These are phyloP conservation scores for Nitzschia inconspicua DNA, from an alignment of 108 stramenopile species.

Conservation along the genomic window DNA sequence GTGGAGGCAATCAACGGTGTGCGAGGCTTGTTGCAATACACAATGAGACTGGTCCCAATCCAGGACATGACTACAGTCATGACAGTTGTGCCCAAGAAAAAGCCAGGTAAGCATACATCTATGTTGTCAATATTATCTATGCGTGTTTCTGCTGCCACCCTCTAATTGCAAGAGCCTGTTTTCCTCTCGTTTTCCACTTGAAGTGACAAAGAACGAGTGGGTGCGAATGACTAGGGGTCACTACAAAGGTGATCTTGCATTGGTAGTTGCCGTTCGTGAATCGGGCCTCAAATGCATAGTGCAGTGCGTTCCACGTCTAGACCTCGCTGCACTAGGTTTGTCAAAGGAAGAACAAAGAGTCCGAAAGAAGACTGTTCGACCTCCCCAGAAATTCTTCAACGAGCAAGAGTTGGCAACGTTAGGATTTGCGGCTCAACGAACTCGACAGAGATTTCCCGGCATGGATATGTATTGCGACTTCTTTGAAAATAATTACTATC, in stretches of 20 bases:
- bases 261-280: conserved; percentile 86
- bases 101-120: conserved; percentile 61
- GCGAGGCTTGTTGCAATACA: conserved; percentile 76
- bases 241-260: conserved; percentile 96
- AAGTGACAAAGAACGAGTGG: conserved; percentile 92
- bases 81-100: conserved; percentile 83
- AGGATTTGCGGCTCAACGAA: conserved; percentile 48
- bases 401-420: conserved; percentile 72
- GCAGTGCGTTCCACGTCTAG: conserved; percentile 92
- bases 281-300: conserved; percentile 90
- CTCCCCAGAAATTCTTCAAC: conserved; percentile 94
- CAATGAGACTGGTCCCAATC: conserved; percentile 87
- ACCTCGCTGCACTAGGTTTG: conserved; percentile 68
- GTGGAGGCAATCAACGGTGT: conserved; percentile 90
- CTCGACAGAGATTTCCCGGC: conserved; percentile 73
- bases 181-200: background rate
- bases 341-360: conserved; percentile 79
- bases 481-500: conserved; percentile 88
- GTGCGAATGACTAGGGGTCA: conserved; percentile 91
- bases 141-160: background rate
- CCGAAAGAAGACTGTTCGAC: conserved; percentile 73
- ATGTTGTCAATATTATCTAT: background rate
- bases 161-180: background rate
- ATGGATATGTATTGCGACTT: conserved; percentile 79
- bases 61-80: conserved; percentile 96